Conservation (phyloP, 805 yeast genomes). For the Wickerhamomyces alni region DNA sequence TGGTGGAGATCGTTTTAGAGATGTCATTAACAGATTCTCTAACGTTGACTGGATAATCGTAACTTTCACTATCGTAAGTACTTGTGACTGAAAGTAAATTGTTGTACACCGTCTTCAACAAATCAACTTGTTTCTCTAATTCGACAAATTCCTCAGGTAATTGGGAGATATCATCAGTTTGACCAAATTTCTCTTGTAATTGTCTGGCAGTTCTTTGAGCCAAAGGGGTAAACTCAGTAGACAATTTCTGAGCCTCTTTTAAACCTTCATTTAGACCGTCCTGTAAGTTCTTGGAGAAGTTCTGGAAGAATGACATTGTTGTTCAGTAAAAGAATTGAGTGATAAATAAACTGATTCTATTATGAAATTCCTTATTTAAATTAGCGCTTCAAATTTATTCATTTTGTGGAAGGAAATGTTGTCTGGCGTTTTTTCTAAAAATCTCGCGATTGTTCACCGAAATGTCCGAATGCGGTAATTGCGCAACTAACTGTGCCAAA, state of each 20-base stretch:
- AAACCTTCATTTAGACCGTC: conserved; percentile 22
- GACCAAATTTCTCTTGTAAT: conserved; percentile 75
- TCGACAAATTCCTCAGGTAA: conserved; percentile 77
- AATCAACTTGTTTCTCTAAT: conserved; percentile 68
- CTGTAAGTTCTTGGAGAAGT: conserved; percentile 25
- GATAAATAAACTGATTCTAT: too few species aligned
- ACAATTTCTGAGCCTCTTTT: conserved; percentile 39
- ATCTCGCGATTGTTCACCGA: neutral
- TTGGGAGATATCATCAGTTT: conserved; percentile 77
- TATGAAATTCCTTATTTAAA: too few species aligned
- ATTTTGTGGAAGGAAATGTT: too few species aligned
- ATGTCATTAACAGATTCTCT: conserved; percentile 73
- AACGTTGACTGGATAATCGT: conserved; percentile 73
- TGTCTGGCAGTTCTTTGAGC: conserved; percentile 78
- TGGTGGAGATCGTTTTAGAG: conserved; percentile 56
- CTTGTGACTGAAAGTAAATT: conserved; percentile 47
- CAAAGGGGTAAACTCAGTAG: conserved; percentile 57
- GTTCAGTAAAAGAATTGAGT: neutral
- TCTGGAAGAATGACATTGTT: conserved; percentile 24
- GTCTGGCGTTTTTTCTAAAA: too few species aligned
- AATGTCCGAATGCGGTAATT: neutral
- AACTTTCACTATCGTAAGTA: conserved; percentile 66
- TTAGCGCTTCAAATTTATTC: too few species aligned
- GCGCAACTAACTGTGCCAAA: neutral
- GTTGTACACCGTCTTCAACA: conserved; percentile 61